A percentile compares a stretch with the other conserved stretches of the same genome.
Evolutionary conservation across 192 early-diverging fungal species (phyloP).

Genomic region (Blastocladiella britannica): DNA sequence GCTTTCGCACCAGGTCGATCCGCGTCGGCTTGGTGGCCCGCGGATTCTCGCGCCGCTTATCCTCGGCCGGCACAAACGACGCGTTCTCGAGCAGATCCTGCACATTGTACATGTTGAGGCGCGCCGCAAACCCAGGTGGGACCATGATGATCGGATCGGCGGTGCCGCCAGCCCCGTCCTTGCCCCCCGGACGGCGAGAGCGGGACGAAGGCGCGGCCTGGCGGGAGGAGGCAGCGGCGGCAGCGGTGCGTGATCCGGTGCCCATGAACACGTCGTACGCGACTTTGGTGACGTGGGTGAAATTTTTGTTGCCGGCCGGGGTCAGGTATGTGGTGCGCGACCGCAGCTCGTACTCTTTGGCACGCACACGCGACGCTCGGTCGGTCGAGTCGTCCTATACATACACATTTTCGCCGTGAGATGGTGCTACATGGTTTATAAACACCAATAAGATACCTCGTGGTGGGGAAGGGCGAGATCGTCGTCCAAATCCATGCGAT

Average conservation of each 20-base stretch:
- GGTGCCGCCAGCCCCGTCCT: background rate
- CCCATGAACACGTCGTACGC: background rate
- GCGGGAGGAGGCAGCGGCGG: background rate
- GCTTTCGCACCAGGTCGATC: background rate
- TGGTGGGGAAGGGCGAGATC: no score
- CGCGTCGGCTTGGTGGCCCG: background rate
- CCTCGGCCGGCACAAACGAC: background rate
- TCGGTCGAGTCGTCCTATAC: no score
- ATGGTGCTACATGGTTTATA: no score
- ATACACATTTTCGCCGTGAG: no score
- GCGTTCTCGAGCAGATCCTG: background rate
- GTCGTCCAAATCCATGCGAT: no score
- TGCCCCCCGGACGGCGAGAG: background rate
- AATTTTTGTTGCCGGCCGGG: background rate
- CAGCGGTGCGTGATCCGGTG: no score
- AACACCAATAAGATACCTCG: no score
- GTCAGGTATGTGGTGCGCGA: background rate
- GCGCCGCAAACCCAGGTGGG: background rate
- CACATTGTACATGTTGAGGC: background rate
- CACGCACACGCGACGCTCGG: no score
- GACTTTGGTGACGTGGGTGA: background rate
- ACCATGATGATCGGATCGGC: background rate
- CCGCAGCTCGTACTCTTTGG: background rate
- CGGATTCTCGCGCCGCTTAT: background rate
- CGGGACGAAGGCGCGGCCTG: background rate